Percentiles rank a stretch among this genome's conserved stretches.
Evolutionary conservation across 495 filamentous ascomycete species (phyloP).

Genomic region (Monascus purpureus): DNA sequence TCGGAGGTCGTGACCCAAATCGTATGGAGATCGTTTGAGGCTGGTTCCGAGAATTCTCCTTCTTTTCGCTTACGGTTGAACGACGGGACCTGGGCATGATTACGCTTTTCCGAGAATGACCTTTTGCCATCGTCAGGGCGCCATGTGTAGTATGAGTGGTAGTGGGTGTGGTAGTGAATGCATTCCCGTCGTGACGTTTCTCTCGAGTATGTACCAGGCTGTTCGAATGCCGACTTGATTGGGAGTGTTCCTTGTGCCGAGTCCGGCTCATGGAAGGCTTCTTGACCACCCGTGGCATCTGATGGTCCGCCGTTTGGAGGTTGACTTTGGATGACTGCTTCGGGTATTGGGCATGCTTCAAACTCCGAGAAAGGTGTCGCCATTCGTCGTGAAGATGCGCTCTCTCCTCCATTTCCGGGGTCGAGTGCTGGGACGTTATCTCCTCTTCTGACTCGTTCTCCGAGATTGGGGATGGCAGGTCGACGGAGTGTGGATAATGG

Average conservation of each 20-base stretch:
- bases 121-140: conserved; percentile 5
- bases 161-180: conserved; percentile 38
- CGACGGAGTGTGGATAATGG: conserved; percentile 12
- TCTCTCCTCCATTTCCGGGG: conserved; percentile 9
- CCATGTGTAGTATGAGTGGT: conserved; percentile 22
- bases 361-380: conserved; percentile 25
- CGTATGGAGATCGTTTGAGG: conserved; percentile 17
- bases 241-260: conserved; percentile 17
- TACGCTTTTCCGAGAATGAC: conserved; percentile 1
- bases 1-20: conserved; percentile 17
- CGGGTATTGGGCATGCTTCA: conserved; percentile 30
- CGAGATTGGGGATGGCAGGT: conserved; percentile 9
- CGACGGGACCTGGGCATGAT: conserved; percentile 2
- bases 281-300: conserved; percentile 9
- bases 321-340: conserved; percentile 19
- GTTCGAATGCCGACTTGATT: conserved; percentile 4
- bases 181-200: conserved; percentile 21
- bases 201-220: conserved; percentile 8
- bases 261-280: conserved; percentile 5
- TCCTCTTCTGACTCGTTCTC: conserved; percentile 14
- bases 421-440: conserved; percentile 3
- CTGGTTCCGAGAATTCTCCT: conserved; percentile 18
- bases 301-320: conserved; percentile 17
- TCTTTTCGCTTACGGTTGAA: conserved; percentile 14
- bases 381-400: conserved; percentile 16